Evolutionary conservation across 495 filamentous ascomycete genomes (phyloP).

Genomic region (Bacidia rubella): DNA sequence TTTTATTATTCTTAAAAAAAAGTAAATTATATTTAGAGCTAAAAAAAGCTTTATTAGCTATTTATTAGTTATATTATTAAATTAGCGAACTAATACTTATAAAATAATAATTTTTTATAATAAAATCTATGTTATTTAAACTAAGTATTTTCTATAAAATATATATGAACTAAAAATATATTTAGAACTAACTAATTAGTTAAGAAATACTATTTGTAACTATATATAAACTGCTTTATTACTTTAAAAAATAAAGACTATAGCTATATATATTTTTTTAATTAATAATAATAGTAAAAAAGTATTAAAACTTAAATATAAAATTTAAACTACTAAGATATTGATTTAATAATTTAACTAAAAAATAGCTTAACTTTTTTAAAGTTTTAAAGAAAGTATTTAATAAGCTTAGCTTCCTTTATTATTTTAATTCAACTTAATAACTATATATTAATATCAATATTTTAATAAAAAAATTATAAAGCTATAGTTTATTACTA

Average conservation of each 20-base stretch:
- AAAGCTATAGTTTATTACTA: background rate
- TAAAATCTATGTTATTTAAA: background rate
- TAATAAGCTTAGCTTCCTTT: background rate
- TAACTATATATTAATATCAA: too few species aligned
- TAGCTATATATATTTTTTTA: background rate
- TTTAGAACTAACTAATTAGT: background rate
- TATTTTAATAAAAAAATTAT: slow-evolving; percentile 9
- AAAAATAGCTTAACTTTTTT: too few species aligned
- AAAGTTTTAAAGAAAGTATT: background rate
- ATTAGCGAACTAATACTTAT: background rate
- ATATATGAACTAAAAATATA: slow-evolving; percentile 1
- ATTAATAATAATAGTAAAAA: too few species aligned
- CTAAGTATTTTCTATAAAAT: background rate
- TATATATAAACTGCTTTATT: background rate
- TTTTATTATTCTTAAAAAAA: background rate
- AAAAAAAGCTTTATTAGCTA: background rate
- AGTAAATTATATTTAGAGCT: background rate
- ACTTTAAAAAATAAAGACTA: background rate
- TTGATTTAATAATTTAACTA: too few species aligned
- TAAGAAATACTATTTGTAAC: too few species aligned
- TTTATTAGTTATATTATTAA: background rate
- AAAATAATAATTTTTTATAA: background rate
- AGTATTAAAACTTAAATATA: too few species aligned
- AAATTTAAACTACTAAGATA: too few species aligned
- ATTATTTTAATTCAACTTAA: slow-evolving; percentile 9